Conservation (phyloP, 2,329 filamentous ascomycete genomes). For the Aspergillus alliaceus region DNA sequence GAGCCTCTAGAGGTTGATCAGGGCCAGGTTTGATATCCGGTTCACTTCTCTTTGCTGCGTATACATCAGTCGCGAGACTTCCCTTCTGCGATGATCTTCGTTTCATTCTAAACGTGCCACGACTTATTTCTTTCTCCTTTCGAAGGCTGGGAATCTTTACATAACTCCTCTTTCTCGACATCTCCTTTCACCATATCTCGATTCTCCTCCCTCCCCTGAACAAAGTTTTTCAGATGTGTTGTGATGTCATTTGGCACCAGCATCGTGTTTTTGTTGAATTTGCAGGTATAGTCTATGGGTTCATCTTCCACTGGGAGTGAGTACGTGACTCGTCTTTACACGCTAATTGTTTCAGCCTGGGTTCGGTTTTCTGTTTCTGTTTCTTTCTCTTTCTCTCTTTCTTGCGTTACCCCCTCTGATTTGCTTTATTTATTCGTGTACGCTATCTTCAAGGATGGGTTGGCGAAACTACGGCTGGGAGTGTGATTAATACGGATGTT, state of each 20-base stretch:
- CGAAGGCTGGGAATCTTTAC: constrained; percentile 1
- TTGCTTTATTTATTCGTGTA: constrained; percentile 16
- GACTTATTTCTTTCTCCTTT: constrained; percentile 22
- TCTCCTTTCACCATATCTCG: neutral
- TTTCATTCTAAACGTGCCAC: constrained; percentile 25
- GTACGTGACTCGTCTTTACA: neutral
- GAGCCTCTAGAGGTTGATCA: constrained; percentile 39
- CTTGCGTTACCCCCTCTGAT: constrained; percentile 18
- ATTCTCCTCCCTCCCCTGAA: neutral
- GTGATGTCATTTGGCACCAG: neutral
- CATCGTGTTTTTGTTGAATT: constrained; percentile 2
- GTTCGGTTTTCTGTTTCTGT: constrained; percentile 18
- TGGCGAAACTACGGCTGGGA: constrained; percentile 33
- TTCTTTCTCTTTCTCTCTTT: constrained; percentile 15
- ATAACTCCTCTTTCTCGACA: neutral
- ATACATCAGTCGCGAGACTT: neutral
- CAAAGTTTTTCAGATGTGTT: neutral
- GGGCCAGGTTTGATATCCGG: constrained; percentile 16
- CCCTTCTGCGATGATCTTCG: constrained; percentile 8
- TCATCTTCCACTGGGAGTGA: neutral
- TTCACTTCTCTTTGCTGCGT: neutral
- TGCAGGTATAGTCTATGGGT: constrained; percentile 10
- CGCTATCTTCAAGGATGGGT: constrained; percentile 29
- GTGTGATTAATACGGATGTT: constrained; percentile 26
- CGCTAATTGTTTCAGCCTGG: constrained; percentile 9